A percentile compares a stretch with the other conserved stretches of the same genome.
Conservation (phyloP, 163 green algal genomes). For the Coccomyxa subellipsoidea region DNA sequence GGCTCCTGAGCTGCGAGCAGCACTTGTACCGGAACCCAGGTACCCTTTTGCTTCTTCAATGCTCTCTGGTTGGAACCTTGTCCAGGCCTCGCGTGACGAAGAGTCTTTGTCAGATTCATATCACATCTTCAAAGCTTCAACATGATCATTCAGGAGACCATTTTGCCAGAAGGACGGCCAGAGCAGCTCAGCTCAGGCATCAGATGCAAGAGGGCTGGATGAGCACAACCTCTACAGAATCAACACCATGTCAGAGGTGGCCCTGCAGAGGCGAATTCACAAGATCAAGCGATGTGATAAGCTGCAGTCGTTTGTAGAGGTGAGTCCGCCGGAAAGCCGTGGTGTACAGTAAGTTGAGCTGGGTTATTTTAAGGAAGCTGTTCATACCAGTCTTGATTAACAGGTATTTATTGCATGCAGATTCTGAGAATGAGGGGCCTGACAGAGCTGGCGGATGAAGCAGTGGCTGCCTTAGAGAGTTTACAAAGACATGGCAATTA, state of each 20-base stretch:
- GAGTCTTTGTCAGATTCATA: too few relatives aligned
- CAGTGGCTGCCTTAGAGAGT: not conserved
- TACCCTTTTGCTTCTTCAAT: too few relatives aligned
- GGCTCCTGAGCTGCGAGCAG: not conserved
- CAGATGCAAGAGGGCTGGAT: not conserved
- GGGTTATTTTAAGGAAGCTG: too few relatives aligned
- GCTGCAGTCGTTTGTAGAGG: not conserved
- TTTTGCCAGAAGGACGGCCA: not conserved
- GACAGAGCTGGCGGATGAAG: not conserved
- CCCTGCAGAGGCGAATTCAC: not conserved
- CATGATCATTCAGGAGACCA: not conserved
- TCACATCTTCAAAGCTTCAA: not conserved
- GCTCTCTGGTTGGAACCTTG: too few relatives aligned
- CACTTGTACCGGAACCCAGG: not conserved
- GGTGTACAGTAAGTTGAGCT: too few relatives aligned
- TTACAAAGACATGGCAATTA: not conserved
- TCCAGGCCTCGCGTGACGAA: too few relatives aligned
- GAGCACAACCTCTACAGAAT: constrained; percentile 2
- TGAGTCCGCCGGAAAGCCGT: not conserved
- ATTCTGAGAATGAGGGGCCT: not conserved
- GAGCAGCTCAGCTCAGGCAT: not conserved
- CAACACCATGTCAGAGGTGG: constrained; percentile 9
- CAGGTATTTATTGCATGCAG: not conserved
- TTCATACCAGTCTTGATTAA: too few relatives aligned
- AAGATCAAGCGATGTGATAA: constrained; percentile 1